These are phyloP conservation scores for Copromyces sp. DNA, from an alignment of 495 filamentous ascomycete genomes.

Conservation along the genomic window DNA sequence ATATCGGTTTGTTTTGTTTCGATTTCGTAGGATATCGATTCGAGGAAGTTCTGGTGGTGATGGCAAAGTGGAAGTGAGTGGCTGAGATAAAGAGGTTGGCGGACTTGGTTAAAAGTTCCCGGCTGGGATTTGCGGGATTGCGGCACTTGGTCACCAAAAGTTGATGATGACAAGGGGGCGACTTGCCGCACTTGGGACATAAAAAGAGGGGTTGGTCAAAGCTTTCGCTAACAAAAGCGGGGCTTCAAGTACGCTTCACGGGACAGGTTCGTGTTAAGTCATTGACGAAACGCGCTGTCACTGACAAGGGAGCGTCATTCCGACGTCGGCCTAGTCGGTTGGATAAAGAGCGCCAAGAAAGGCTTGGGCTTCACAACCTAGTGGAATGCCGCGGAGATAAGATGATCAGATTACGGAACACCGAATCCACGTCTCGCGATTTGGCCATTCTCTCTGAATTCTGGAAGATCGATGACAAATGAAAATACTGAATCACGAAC, in stretches of 20 bases:
- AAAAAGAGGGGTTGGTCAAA: slow-evolving; percentile 7
- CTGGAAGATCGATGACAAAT: not conserved
- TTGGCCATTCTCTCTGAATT: not conserved
- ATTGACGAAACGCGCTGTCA: not conserved
- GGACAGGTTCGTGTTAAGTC: slow-evolving; percentile 2
- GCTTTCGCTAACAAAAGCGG: slow-evolving; percentile 15
- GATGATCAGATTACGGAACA: slow-evolving; percentile 26
- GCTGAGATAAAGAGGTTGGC: slow-evolving; percentile 1
- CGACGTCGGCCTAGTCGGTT: slow-evolving; percentile 21
- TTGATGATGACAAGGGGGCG: slow-evolving; percentile 22
- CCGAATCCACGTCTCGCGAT: not conserved
- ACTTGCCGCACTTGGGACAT: slow-evolving; percentile 7
- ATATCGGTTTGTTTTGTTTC: not conserved
- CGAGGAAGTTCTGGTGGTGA: not conserved
- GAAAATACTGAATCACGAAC: too few relatives aligned
- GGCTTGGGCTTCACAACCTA: slow-evolving; percentile 3
- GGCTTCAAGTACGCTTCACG: not conserved
- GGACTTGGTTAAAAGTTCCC: slow-evolving; percentile 11
- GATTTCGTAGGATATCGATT: not conserved
- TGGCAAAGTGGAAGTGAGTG: not conserved
- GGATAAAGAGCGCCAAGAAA: not conserved
- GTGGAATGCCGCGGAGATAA: slow-evolving; percentile 25
- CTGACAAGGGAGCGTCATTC: slow-evolving; percentile 13
- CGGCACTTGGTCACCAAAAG: slow-evolving; percentile 18
- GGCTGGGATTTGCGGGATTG: slow-evolving; percentile 1